Conservation (phyloP, 176 grass and related monocot genomes). For the Aegilops umbellulata region DNA sequence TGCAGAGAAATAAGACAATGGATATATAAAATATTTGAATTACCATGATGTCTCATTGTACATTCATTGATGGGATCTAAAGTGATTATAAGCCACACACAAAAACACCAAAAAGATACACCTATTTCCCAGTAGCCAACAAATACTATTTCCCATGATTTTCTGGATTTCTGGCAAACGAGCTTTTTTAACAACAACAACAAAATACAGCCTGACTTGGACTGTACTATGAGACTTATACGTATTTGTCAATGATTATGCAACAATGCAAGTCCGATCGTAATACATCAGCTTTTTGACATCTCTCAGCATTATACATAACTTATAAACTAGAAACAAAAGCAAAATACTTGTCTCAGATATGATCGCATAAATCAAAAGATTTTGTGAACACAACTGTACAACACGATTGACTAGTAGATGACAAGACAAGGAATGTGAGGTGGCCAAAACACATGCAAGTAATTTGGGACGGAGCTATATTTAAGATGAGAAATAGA, state of each 20-base stretch:
- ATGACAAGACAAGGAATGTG: background rate
- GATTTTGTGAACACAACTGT: background rate
- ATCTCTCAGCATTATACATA: background rate
- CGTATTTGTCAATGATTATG: background rate
- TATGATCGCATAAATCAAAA: background rate
- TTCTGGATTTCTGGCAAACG: background rate
- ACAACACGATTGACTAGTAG: background rate
- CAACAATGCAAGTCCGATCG: background rate
- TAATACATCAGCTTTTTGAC: background rate
- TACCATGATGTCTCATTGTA: background rate
- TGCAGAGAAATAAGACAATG: background rate
- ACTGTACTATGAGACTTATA: background rate
- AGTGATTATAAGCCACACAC: background rate
- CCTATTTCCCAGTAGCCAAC: background rate
- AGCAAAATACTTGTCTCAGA: background rate
- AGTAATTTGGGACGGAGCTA: background rate
- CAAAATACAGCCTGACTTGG: background rate
- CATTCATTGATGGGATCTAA: too few relatives aligned
- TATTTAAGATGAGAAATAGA: background rate
- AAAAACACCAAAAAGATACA: background rate
- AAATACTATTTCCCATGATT: conserved; percentile 2
- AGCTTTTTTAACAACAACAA: background rate
- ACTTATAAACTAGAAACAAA: conserved; percentile 4
- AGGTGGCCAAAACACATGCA: background rate
- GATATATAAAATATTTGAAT: background rate